Conservation (phyloP, 768 basidiomycete genomes). For the Mrakia frigida region DNA sequence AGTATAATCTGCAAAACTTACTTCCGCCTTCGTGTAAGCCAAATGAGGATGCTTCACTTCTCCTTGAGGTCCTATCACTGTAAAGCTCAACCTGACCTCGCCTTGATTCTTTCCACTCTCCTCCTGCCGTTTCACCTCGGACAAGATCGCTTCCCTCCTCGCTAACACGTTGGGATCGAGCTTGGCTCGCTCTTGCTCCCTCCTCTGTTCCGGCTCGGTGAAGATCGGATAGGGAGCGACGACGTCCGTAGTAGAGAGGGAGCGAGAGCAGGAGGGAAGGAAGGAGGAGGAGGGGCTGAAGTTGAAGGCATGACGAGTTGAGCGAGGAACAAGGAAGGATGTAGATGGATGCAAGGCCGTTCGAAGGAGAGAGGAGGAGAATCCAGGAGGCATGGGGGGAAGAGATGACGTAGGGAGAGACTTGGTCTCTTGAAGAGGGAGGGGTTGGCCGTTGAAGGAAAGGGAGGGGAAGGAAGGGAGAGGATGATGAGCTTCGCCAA, state of each 20-base stretch:
- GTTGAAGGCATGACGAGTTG: background rate
- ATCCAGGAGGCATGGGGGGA: background rate
- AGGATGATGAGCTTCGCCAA: too few relatives aligned
- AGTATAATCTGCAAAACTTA: background rate
- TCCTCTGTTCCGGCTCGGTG: background rate
- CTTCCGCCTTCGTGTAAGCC: constrained; percentile 23
- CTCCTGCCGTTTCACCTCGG: constrained; percentile 24
- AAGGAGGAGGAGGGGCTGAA: background rate
- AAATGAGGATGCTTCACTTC: constrained; percentile 23
- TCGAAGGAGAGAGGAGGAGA: background rate
- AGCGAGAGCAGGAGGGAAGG: background rate
- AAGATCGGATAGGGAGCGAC: background rate
- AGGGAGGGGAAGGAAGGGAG: too few relatives aligned
- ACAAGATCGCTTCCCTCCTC: background rate
- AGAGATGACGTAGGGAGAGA: too few relatives aligned
- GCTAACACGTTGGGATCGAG: background rate
- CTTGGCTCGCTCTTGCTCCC: background rate
- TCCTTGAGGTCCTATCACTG: background rate
- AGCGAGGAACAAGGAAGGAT: background rate
- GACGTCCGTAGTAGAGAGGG: background rate
- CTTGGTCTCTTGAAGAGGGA: too few relatives aligned
- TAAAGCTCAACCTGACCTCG: constrained; percentile 23
- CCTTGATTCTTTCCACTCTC: background rate
- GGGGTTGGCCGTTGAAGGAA: too few relatives aligned
- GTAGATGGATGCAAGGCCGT: background rate